phyloP scores from a whole-genome alignment of 73 alveolate species.

The Durusdinium trenchii region DNA sequence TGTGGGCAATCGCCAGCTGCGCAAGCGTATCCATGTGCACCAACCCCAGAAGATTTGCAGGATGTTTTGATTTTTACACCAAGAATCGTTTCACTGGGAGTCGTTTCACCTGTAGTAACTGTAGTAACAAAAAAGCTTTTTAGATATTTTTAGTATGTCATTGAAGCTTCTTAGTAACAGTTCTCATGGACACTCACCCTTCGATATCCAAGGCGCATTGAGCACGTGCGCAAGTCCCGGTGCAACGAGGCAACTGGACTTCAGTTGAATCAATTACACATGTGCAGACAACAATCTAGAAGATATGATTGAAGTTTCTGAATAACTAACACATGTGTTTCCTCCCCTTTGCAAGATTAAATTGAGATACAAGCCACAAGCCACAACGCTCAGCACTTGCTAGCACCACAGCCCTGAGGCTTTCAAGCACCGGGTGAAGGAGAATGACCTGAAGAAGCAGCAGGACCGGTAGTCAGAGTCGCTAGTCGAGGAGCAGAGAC shows the following conservation, averaged over 20 bases:
- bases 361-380: too few relatives aligned
- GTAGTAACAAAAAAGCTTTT: too few relatives aligned
- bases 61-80: background rate
- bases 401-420: constrained; percentile 2
- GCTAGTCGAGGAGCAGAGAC: too few relatives aligned
- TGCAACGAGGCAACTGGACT: constrained; percentile 98
- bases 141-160: too few relatives aligned
- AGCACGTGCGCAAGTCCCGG: constrained; percentile 98
- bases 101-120: background rate
- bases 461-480: too few relatives aligned
- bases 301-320: too few relatives aligned
- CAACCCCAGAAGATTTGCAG: background rate
- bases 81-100: background rate
- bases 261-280: too few relatives aligned
- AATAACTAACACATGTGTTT: too few relatives aligned
- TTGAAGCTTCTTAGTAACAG: too few relatives aligned
- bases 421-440: constrained; percentile 98
- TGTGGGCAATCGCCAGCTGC: constrained; percentile 98
- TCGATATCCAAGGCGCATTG: constrained; percentile 95
- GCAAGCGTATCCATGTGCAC: constrained; percentile 98
- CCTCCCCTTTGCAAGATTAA: too few relatives aligned
- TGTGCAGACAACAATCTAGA: too few relatives aligned
- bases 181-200: background rate
- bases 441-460: constrained; percentile 96
- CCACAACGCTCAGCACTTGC: too few relatives aligned